phyloP scores from a whole-genome alignment of 768 basidiomycete species.

The Serpula lacrymans region DNA sequence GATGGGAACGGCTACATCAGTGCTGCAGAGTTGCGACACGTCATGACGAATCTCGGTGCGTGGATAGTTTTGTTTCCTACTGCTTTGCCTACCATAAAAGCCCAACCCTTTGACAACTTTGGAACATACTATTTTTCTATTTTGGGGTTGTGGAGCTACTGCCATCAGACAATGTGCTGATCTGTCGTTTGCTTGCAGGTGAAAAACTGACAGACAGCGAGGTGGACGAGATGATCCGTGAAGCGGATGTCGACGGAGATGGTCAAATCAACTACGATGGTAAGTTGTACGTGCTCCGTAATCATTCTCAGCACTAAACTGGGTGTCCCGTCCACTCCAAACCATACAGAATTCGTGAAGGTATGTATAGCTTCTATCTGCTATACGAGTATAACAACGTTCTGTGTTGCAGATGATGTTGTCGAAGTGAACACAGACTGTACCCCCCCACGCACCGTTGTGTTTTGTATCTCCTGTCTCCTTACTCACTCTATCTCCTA shows the following conservation, averaged over 20 bases:
- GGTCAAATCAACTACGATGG: constrained; percentile 91
- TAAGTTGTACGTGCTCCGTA: constrained; percentile 26
- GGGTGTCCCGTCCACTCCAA: constrained; percentile 2
- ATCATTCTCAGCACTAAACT: constrained; percentile 3
- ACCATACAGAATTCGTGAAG: constrained; percentile 68
- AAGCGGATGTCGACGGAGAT: constrained; percentile 92
- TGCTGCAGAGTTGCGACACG: constrained; percentile 64
- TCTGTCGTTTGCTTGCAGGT: constrained; percentile 36
- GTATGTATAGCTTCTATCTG: constrained; percentile 28
- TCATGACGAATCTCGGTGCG: constrained; percentile 88
- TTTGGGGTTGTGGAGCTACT: background rate
- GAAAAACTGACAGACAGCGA: constrained; percentile 86
- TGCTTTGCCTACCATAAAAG: too few species aligned
- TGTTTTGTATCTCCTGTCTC: constrained; percentile 9
- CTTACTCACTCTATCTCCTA: constrained; percentile 1
- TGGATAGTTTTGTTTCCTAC: constrained; percentile 7
- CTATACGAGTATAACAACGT: constrained; percentile 8
- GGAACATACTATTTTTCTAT: constrained; percentile 1
- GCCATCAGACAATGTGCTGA: too few species aligned
- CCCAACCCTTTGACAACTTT: too few species aligned
- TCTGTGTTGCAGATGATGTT: constrained; percentile 61
- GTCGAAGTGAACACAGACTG: constrained; percentile 46
- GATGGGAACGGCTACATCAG: constrained; percentile 73
- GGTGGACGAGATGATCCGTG: constrained; percentile 96
- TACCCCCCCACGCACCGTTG: too few species aligned